Base-by-base conservation (phyloP, 352 stramenopile genomes). In the Globisporangium polare region DNA sequence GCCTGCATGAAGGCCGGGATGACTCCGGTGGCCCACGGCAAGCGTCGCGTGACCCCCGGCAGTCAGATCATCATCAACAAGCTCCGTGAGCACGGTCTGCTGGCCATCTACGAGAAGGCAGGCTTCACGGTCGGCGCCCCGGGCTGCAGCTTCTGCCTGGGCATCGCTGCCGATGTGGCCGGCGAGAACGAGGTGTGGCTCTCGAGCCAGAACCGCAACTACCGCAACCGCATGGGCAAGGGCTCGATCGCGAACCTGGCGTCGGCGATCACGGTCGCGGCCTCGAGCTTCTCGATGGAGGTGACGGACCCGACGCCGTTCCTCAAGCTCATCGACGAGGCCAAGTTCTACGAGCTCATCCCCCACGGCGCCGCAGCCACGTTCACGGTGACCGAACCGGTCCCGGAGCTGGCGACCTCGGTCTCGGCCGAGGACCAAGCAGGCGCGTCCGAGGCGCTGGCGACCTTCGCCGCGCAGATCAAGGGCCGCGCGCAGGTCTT, bases 131-230 rank as follows among this genome's bases (percentile, higher is more conserved):
- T 94, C 22, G 85, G 85, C 22, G 85, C 82, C 0, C 85, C 85
- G 0, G 83, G 83, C 29, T 95, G 86, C 75, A 89, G 77, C 63
- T 93, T 86, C 69, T 95, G 86, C 53, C 66, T 95, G 1, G 86
- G 80, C 33, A 93, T 95, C 29, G 86, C 80, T 43, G 84, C 83
- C n/a, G 86, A 93, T 53, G 83, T 95, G 7, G 83, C 84, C 3
- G 78, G 78, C 9, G 83, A 93, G 56, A 85, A 89, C 55, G 84
- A 95, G 46, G 86, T 95, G 53, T 93, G 86, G 84, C 82, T 95
- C 55, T 87, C 72, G 31, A 79, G 65, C 47, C 83, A 93, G 77
- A 95, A 95, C 72, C 83, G 86, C 24, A 95, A 95, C 72, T 95
- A 92, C 73, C 80, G 84, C 56, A 93, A 93, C 77, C 86, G 86